Base-by-base conservation (phyloP, 208 protist genomes). In the Leishmania tropica region DNA sequence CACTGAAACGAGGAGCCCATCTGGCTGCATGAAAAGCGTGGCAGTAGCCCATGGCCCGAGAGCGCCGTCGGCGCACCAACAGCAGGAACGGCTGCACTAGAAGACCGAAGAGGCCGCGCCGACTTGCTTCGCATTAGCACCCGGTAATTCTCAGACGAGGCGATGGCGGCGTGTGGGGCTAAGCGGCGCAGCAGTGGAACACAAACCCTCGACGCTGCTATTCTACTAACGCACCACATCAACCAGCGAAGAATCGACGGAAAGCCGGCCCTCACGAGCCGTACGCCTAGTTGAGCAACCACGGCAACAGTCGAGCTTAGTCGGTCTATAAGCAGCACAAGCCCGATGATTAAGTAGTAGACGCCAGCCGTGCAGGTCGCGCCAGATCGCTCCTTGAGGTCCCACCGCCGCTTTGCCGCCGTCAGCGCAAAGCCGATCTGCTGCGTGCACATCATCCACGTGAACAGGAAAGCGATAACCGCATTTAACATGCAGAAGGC, bases 391-490 rank as follows among this genome's bases (percentile, higher is more conserved):
- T 76, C 80, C 21, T 37, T 5, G 0, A 81, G 76, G 17, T 84
- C 47, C 88, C 88, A 92, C 1, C 56, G 17, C 24, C 78, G 84
- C 37, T 35, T 56, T 45, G 21, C 58, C 11, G 74, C 83, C 17
- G 53, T 73, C 19, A 92, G 24, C n/a, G 83, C 73, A 76, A 92
- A 90, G 35, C 84, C 65, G 13, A 79, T 45, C 48, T 88, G 85
- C 10, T 75, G 58, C 0, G 51, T 81, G 37, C 17, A 28, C 80
- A 90, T 82, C 86, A 92, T 90, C 86, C 84, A 89, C 37, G 86
- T 77, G 75, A 92, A 92, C 28, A 89, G 77, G 31, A 92, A 86
- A 11, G 76, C 76, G 31, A 88, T 77, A 31, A 31, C 19, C 24
- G 76, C 81, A 53, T 87, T 90, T 8, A 90, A 54, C 2, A 88